Evolutionary conservation across 441 rosid species (phyloP).

Genomic region (Mallotus japonicus): DNA sequence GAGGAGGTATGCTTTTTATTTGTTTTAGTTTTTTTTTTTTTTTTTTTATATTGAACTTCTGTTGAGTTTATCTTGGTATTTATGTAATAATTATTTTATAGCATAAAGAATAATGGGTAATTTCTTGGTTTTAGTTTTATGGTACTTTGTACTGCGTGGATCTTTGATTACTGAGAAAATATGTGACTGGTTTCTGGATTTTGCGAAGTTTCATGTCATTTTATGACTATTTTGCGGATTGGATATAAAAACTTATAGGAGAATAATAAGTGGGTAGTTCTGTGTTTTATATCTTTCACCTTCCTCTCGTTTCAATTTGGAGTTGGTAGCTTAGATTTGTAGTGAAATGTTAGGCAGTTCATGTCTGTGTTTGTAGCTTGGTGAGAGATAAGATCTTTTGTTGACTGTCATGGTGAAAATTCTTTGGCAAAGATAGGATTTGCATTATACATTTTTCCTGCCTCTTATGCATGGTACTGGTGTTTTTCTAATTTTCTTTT

Average conservation of each 20-base stretch:
- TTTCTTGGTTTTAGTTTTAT: background rate
- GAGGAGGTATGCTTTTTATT: conserved; percentile 42
- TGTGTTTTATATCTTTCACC: background rate
- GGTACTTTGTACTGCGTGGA: background rate
- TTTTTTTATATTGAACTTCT: background rate
- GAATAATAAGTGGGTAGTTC: background rate
- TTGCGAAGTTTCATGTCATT: background rate
- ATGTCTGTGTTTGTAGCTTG: background rate
- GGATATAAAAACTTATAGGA: conserved; percentile 18
- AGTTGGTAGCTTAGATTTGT: conserved; percentile 7
- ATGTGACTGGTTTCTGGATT: conserved; percentile 1
- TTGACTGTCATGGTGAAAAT: background rate
- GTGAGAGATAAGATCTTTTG: background rate
- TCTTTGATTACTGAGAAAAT: conserved; percentile 14
- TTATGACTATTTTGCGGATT: conserved; percentile 12
- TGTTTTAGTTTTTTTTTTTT: background rate
- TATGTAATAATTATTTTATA: background rate
- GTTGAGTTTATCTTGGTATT: background rate
- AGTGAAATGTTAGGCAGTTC: background rate
- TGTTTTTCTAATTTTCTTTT: background rate
- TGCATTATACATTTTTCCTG: too few relatives aligned
- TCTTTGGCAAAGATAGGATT: background rate
- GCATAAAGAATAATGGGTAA: background rate
- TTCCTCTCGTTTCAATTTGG: conserved; percentile 1
- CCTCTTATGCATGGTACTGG: background rate